Evolutionary conservation across 345 rosid genomes (phyloP).

Genomic region (Aquilaria yunnanensis): DNA sequence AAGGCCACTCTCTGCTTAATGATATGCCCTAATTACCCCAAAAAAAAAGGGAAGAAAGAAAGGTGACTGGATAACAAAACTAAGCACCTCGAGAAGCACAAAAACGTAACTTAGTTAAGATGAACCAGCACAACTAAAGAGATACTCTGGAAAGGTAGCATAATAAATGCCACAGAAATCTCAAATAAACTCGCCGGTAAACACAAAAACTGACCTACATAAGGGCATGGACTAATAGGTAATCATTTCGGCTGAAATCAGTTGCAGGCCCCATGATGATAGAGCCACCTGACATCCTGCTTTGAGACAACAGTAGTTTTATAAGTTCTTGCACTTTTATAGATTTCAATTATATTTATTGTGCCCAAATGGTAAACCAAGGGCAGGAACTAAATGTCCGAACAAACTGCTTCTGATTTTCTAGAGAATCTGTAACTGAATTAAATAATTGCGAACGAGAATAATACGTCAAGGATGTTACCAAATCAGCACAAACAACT

Average conservation of each 20-base stretch:
- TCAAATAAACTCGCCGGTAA: conserved; percentile 44
- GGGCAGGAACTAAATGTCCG: conserved; percentile 35
- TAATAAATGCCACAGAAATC: conserved; percentile 47
- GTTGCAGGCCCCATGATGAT: conserved; percentile 94
- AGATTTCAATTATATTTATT: conserved; percentile 32
- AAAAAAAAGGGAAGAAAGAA: conserved; percentile 3
- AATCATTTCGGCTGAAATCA: conserved; percentile 91
- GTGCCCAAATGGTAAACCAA: conserved; percentile 50
- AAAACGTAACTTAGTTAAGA: conserved; percentile 29
- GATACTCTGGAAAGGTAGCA: conserved; percentile 42
- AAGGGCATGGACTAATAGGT: conserved; percentile 68
- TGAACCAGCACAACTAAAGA: conserved; percentile 29
- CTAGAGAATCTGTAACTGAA: conserved; percentile 18
- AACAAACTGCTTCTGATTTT: conserved; percentile 42
- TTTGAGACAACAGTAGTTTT: conserved; percentile 76
- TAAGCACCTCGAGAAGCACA: conserved; percentile 20
- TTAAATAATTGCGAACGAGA: conserved; percentile 23
- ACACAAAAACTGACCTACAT: conserved; percentile 87
- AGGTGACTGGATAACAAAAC: conserved; percentile 15
- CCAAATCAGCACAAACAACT: conserved; percentile 7
- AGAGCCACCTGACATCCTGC: conserved; percentile 98
- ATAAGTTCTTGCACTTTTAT: conserved; percentile 53
- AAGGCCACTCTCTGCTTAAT: not conserved
- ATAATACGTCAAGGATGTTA: conserved; percentile 5
- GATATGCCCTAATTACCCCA: too few species aligned